Evolutionary conservation across 1,284 basidiomycete genomes (phyloP).

Genomic region (Pisolithus thermaeus): DNA sequence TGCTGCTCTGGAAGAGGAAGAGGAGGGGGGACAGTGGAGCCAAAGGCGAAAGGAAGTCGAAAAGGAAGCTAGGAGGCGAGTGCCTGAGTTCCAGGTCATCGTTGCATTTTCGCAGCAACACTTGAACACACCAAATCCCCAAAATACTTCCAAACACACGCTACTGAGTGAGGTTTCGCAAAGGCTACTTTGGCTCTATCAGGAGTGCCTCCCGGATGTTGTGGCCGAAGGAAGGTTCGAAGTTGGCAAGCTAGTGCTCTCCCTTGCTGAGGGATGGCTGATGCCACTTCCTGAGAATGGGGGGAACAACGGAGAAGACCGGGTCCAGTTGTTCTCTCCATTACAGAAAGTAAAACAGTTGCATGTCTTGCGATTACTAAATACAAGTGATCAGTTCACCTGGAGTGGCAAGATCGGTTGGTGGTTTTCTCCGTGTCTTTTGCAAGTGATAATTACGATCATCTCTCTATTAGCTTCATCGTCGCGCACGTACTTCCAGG

Average conservation of each 20-base stretch:
- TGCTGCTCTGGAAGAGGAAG: slow-evolving; percentile 54
- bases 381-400: slow-evolving; percentile 68
- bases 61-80: slow-evolving; percentile 66
- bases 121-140: slow-evolving; percentile 5
- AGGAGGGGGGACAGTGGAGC: slow-evolving; percentile 66
- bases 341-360: slow-evolving; percentile 65
- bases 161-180: slow-evolving; percentile 76
- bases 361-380: slow-evolving; percentile 72
- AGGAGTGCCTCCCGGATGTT: slow-evolving; percentile 66
- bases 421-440: slow-evolving; percentile 13
- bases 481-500: slow-evolving; percentile 53
- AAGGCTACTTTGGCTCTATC: slow-evolving; percentile 80
- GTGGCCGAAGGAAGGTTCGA: slow-evolving; percentile 82
- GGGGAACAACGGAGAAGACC: background rate
- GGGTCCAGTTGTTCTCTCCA: slow-evolving; percentile 19
- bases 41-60: slow-evolving; percentile 60
- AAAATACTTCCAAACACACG: slow-evolving; percentile 32
- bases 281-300: slow-evolving; percentile 15
- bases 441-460: background rate
- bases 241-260: slow-evolving; percentile 71
- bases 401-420: slow-evolving; percentile 72
- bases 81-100: slow-evolving; percentile 82
- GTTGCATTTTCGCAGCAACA: slow-evolving; percentile 68
- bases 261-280: slow-evolving; percentile 31
- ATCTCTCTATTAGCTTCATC: slow-evolving; percentile 33